Conservation (phyloP, 352 stramenopile species). For the Globisporangium alternatum region DNA sequence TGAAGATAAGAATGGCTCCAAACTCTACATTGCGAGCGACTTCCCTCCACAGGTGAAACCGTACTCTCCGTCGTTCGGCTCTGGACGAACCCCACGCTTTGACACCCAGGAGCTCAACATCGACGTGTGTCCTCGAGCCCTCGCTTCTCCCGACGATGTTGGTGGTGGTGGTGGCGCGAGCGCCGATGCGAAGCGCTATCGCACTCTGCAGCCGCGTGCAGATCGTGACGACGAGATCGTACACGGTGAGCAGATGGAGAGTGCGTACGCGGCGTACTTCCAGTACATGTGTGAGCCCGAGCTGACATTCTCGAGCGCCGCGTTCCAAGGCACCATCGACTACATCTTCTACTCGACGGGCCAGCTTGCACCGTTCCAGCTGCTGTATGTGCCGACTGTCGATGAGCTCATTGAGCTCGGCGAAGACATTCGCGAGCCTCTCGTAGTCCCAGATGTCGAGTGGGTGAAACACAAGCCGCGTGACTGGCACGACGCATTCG, state of each 20-base stretch:
- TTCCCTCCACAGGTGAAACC: conserved; percentile 47
- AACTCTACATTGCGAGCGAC: conserved; percentile 33
- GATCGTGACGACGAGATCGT: conserved; percentile 52
- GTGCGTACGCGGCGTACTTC: conserved; percentile 62
- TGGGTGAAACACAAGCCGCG: conserved; percentile 38
- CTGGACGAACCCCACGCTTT: conserved; percentile 64
- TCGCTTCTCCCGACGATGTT: neutral
- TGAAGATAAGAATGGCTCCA: neutral
- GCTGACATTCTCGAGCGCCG: conserved; percentile 63
- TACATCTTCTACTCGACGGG: conserved; percentile 82
- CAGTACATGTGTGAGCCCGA: conserved; percentile 58
- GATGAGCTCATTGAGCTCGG: conserved; percentile 39
- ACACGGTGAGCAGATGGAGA: conserved; percentile 66
- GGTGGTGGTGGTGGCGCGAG: conserved; percentile 13
- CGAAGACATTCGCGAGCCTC: conserved; percentile 30
- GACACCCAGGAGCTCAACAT: conserved; percentile 39
- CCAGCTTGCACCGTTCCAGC: conserved; percentile 45
- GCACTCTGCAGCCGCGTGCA: conserved; percentile 31
- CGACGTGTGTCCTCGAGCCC: conserved; percentile 34
- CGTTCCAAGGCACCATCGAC: conserved; percentile 65
- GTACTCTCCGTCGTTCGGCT: conserved; percentile 49
- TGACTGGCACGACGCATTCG: conserved; percentile 26
- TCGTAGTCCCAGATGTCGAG: conserved; percentile 26
- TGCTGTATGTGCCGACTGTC: conserved; percentile 52
- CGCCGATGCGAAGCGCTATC: conserved; percentile 29